phyloP scores from a whole-genome alignment of 805 yeast genomes.

The Candida palmyrensis region DNA sequence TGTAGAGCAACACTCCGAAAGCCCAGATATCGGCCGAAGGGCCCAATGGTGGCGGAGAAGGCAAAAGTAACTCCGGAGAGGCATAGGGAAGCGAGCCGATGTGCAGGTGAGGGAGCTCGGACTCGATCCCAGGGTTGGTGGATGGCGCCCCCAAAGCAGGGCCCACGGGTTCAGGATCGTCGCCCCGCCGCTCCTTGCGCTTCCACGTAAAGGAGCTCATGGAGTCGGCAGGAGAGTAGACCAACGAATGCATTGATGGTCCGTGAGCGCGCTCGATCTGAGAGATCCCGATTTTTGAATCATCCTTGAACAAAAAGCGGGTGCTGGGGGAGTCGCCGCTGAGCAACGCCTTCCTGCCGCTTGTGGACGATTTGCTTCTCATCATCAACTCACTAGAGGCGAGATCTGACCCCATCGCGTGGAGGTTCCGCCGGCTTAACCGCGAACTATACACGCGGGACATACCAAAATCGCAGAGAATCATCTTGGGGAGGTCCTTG shows the following conservation, averaged over 20 bases:
- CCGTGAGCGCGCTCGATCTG: slow-evolving; percentile 22
- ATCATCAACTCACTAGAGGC: slow-evolving; percentile 10
- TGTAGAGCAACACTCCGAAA: slow-evolving; percentile 70
- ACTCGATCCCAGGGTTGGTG: slow-evolving; percentile 19
- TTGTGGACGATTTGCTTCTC: slow-evolving; percentile 31
- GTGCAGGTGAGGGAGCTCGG: slow-evolving; percentile 55
- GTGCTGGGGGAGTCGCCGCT: slow-evolving; percentile 27
- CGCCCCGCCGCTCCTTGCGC: neutral
- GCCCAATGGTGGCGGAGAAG: slow-evolving; percentile 56
- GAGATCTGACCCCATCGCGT: neutral
- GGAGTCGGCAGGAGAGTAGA: slow-evolving; percentile 24
- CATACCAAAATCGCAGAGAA: slow-evolving; percentile 92
- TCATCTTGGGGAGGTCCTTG: slow-evolving; percentile 31
- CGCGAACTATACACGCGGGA: slow-evolving; percentile 31
- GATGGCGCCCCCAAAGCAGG: no score
- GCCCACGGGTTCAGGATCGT: neutral
- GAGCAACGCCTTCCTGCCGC: slow-evolving; percentile 27
- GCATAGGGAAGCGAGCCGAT: slow-evolving; percentile 93
- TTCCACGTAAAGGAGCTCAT: slow-evolving; percentile 4
- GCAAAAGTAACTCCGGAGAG: slow-evolving; percentile 74
- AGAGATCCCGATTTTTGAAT: slow-evolving; percentile 28
- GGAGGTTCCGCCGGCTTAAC: slow-evolving; percentile 17
- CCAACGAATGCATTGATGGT: slow-evolving; percentile 29
- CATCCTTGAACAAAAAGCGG: slow-evolving; percentile 19
- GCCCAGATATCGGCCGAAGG: slow-evolving; percentile 89